Percentiles rank a stretch among this genome's conserved stretches.
Evolutionary conservation across 83 land plant species (phyloP).

Genomic region (Isoetes engelmannii): DNA sequence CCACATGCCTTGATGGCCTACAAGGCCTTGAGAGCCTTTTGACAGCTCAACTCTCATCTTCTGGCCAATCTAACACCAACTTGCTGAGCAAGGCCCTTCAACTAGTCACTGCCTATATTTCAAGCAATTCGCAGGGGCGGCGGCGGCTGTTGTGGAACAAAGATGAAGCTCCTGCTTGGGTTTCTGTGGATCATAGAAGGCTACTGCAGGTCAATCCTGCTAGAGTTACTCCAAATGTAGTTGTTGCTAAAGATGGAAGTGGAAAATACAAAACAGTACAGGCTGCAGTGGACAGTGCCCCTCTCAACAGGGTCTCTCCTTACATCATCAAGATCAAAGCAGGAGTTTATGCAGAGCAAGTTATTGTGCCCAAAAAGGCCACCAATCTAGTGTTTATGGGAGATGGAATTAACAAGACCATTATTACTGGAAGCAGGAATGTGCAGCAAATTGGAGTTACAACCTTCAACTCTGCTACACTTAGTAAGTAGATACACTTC

Average conservation of each 20-base stretch:
- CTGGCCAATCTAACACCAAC: too few relatives aligned
- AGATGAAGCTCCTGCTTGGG: too few relatives aligned
- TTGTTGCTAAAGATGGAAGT: slow-evolving; percentile 26
- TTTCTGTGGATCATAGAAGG: too few relatives aligned
- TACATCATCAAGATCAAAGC: slow-evolving; percentile 30
- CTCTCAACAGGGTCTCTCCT: slow-evolving; percentile 5
- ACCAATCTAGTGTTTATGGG: background rate
- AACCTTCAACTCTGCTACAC: slow-evolving; percentile 7
- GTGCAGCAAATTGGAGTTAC: slow-evolving; percentile 4
- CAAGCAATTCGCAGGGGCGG: too few relatives aligned
- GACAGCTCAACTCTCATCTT: too few relatives aligned
- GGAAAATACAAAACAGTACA: slow-evolving; percentile 22
- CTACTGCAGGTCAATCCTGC: too few relatives aligned
- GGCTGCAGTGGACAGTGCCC: slow-evolving; percentile 23
- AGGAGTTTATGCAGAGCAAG: slow-evolving; percentile 16
- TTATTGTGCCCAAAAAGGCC: background rate
- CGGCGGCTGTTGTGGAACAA: too few relatives aligned
- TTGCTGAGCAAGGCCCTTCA: too few relatives aligned
- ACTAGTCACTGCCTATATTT: too few relatives aligned
- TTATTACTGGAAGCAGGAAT: slow-evolving; percentile 6
- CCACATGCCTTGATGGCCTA: too few relatives aligned
- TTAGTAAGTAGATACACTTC: slow-evolving; percentile 4
- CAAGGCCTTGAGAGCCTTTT: too few relatives aligned
- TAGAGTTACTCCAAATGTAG: background rate
- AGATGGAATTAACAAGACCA: slow-evolving; percentile 1